A percentile compares a stretch with the other conserved stretches of the same genome.
Conservation (phyloP, 768 basidiomycete genomes). For the Lactarius sanguifluus region DNA sequence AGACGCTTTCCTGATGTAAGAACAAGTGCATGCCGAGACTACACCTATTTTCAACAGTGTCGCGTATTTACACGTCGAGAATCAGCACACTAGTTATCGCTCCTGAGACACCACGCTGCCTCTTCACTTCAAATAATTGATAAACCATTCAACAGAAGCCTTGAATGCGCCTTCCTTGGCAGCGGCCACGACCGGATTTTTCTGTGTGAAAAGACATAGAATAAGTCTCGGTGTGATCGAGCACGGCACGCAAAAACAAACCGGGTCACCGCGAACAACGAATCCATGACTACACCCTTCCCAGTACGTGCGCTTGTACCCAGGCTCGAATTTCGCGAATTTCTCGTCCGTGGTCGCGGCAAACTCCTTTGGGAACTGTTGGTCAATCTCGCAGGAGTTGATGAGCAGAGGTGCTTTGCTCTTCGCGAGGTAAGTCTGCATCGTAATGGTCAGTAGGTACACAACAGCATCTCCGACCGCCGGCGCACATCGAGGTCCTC, state of each 20-base stretch:
- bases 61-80: not conserved
- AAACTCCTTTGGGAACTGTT: constrained; percentile 37
- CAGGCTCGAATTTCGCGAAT: constrained; percentile 40
- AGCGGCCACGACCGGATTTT: constrained; percentile 34
- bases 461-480: not conserved
- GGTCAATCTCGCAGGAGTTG: constrained; percentile 42
- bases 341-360: constrained; percentile 41
- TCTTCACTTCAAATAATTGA: constrained; percentile 33
- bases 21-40: not conserved
- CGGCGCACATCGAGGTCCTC: constrained; percentile 40
- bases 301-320: constrained; percentile 40
- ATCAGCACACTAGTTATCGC: not conserved
- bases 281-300: constrained; percentile 49
- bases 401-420: constrained; percentile 45
- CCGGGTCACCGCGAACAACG: constrained; percentile 39
- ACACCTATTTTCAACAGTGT: not conserved
- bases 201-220: constrained; percentile 28
- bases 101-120: too few species aligned
- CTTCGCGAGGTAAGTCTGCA: constrained; percentile 37
- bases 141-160: constrained; percentile 39
- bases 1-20: not conserved
- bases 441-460: not conserved
- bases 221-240: constrained; percentile 18
- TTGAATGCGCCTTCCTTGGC: constrained; percentile 46
- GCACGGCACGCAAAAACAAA: constrained; percentile 18